Evolutionary conservation across 2,329 filamentous ascomycete genomes (phyloP).

Genomic region (Calonectria naviculata): DNA sequence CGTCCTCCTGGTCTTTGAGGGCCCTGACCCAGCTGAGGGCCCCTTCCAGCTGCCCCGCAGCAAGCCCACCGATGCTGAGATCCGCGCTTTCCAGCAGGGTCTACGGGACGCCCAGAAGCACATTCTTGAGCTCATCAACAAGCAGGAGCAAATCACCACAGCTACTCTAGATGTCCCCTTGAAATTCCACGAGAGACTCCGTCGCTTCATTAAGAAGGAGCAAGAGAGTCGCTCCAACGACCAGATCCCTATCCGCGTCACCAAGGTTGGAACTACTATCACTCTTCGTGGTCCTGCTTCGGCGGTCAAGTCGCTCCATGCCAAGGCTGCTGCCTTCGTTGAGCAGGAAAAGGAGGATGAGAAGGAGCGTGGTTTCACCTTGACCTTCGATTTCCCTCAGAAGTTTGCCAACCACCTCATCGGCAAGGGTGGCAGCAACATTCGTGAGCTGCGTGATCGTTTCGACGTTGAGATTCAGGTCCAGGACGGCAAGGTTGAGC

Average conservation of each 20-base stretch:
- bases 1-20: constrained; percentile 81
- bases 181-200: constrained; percentile 73
- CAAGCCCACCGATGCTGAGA: constrained; percentile 62
- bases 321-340: constrained; percentile 82
- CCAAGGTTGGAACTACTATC: constrained; percentile 69
- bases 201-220: constrained; percentile 73
- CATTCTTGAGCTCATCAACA: constrained; percentile 67
- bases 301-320: constrained; percentile 76
- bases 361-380: constrained; percentile 88
- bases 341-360: constrained; percentile 92
- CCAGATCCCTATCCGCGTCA: constrained; percentile 70
- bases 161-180: constrained; percentile 66
- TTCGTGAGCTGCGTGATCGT: constrained; percentile 72
- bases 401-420: constrained; percentile 91
- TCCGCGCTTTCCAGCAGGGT: constrained; percentile 64
- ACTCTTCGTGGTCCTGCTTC: constrained; percentile 82
- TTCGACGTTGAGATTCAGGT: constrained; percentile 86
- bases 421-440: constrained; percentile 75
- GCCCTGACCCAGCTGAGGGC: constrained; percentile 59
- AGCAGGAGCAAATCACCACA: constrained; percentile 66
- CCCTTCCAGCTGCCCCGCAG: constrained; percentile 66
- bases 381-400: constrained; percentile 92
- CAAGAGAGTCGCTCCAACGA: constrained; percentile 67
- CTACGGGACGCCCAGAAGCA: constrained; percentile 67
- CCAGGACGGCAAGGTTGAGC: constrained; percentile 91